These are phyloP conservation scores for Ettlia oleoabundans DNA, from an alignment of 139 green algal genomes.

Conservation along the genomic window DNA sequence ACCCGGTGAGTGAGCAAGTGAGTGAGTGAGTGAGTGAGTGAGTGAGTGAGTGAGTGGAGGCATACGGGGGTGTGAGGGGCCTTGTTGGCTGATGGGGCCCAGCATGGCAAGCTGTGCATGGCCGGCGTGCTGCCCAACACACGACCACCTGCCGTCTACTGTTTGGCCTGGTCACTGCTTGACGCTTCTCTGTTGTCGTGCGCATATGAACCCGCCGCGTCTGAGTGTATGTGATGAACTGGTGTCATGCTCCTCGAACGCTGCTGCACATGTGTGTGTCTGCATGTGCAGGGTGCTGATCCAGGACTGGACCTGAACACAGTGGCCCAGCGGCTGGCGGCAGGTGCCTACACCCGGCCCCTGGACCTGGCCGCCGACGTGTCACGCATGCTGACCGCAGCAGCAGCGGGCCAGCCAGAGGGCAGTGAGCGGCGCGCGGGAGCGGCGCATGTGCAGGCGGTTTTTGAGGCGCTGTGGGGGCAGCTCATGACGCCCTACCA, in stretches of 20 bases:
- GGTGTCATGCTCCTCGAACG: neutral
- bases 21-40: too few species aligned
- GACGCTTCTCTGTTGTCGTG: too few species aligned
- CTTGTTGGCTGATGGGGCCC: neutral
- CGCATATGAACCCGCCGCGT: too few species aligned
- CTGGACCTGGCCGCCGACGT: constrained; percentile 47
- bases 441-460: neutral
- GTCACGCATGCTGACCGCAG: constrained; percentile 37
- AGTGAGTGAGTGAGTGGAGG: neutral
- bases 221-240: too few species aligned
- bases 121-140: too few species aligned
- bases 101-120: too few species aligned
- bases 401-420: neutral
- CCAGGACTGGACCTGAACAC: constrained; percentile 58
- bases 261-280: neutral
- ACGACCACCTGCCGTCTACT: neutral
- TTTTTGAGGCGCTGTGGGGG: constrained; percentile 22
- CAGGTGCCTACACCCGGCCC: constrained; percentile 38
- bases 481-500: constrained; percentile 1
- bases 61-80: neutral
- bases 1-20: too few species aligned
- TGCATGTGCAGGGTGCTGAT: neutral
- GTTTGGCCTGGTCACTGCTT: neutral
- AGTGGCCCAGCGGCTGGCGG: constrained; percentile 40
- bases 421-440: neutral